Evolutionary conservation across 148 eudicot species (phyloP).

Genomic region (Persicaria tinctoria): DNA sequence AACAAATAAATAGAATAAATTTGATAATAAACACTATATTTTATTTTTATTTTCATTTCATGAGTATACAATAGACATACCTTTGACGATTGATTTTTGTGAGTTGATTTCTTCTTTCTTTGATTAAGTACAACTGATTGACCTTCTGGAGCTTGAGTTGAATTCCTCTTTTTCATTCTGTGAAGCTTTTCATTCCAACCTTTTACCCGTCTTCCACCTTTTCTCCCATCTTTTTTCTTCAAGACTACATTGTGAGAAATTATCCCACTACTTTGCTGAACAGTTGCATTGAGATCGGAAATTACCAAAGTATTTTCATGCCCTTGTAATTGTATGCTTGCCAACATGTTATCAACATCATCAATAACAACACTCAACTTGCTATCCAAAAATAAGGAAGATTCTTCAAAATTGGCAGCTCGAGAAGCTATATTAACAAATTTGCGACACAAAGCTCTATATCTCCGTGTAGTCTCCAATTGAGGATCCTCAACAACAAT

Average conservation of each 20-base stretch:
- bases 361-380: no score
- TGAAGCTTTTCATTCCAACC: neutral
- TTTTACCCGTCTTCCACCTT: neutral
- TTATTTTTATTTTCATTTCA: no score
- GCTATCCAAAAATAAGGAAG: no score
- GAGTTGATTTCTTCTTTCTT: neutral
- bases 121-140: neutral
- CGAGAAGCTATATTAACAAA: no score
- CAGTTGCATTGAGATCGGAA: neutral
- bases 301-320: neutral
- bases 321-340: neutral
- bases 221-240: neutral
- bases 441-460: no score
- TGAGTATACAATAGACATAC: no score
- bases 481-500: no score
- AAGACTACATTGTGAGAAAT: neutral
- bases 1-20: no score
- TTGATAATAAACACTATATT: no score
- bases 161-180: neutral
- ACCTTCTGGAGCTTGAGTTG: neutral
- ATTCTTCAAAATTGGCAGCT: no score
- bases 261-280: neutral
- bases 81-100: no score
- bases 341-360: neutral
- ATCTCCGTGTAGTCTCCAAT: no score